Evolutionary conservation across 352 stramenopile genomes (phyloP), one percentile per base, ranked within the genome.

Genomic region (Phytophthora lateralis): DNA sequence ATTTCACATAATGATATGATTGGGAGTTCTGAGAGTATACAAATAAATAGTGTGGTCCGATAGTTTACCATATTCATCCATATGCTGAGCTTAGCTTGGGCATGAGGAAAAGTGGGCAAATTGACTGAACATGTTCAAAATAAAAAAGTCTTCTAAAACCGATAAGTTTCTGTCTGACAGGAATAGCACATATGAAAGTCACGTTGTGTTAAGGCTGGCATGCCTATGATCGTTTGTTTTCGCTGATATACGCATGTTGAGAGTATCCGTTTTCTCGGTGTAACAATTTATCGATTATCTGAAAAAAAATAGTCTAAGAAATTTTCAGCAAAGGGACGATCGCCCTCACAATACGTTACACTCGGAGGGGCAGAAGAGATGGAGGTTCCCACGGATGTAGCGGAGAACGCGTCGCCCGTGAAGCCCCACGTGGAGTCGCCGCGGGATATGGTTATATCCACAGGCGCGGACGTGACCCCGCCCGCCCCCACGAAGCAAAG

Each of bases 321-420:
- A 21, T 68, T 63, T 62, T 39, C 38, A 46, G 34, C 60, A 64
- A 63, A 54, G 7, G 42, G 50, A 71, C 61, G 45, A 66, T 48
- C 12, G 5, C 60, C 46, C 29, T 18, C 39, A 69, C 53, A 73
- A 62, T 64, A 49, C 57, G 49, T 70, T 70, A 63, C 62, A 47
- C n/a, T 24, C 41, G 26, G 26, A 6, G 6, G 20, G 21, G 9
- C 14, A 41, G 26, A 15, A 62, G 47, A 58, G 50, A 76, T 76
- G 68, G 58, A 76, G 55, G 54, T 21, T 37, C n/a, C 15, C 35
- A 50, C 57, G 43, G 53, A 27, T 35, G 34, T 20, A 35, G 47
- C 39, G 46, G 37, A 62, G 51, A 57, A 44, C 37, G 24, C 43
- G 17, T 43, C 49, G 43, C 49, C 46, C 34, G 55, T 67, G 9